phyloP scores from a whole-genome alignment of 441 rosid genomes.

The Populus trichocarpa region DNA sequence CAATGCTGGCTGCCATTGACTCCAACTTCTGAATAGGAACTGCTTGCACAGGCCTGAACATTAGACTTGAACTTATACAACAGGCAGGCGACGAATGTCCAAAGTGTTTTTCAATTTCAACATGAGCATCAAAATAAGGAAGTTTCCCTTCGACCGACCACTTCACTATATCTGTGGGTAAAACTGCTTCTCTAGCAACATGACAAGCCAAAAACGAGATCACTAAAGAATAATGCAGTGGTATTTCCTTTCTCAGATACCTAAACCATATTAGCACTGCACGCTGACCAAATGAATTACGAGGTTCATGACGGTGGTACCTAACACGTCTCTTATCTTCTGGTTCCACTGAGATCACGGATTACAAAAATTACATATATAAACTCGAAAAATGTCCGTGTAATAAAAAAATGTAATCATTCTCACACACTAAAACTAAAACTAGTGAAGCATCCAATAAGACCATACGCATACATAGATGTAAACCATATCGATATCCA shows the following conservation, averaged over 20 bases:
- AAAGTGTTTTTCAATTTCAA: constrained; percentile 50
- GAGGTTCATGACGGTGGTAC: constrained; percentile 41
- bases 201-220: constrained; percentile 73
- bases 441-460: not conserved
- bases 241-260: constrained; percentile 46
- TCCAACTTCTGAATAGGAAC: constrained; percentile 55
- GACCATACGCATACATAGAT: not conserved
- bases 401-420: not conserved
- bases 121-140: constrained; percentile 61
- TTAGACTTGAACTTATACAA: constrained; percentile 45
- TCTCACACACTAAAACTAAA: not conserved
- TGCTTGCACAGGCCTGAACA: constrained; percentile 57
- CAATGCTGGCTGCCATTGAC: constrained; percentile 54
- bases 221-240: constrained; percentile 57
- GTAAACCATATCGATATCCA: not conserved
- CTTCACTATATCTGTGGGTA: constrained; percentile 63
- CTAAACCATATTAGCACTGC: constrained; percentile 65
- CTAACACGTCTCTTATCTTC: constrained; percentile 25
- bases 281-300: constrained; percentile 50
- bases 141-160: constrained; percentile 71
- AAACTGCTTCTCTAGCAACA: constrained; percentile 57
- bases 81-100: constrained; percentile 57
- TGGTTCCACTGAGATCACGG: constrained; percentile 33
- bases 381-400: not conserved
- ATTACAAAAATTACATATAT: not conserved